Base-by-base conservation (phyloP, 495 filamentous ascomycete species). In the Lophiostoma macrostomum region DNA sequence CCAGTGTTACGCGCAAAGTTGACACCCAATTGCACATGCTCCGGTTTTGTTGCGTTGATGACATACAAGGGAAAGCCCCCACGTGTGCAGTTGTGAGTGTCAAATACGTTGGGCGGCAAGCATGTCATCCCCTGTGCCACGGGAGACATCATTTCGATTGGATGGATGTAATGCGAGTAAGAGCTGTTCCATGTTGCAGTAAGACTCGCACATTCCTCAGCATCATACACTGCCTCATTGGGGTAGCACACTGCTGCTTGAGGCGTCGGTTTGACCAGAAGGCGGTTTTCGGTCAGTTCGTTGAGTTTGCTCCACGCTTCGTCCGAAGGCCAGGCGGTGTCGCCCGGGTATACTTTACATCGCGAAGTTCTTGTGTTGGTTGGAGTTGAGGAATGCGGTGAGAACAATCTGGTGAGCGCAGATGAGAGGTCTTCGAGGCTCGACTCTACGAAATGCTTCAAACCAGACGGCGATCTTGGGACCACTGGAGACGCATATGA, bases 1-100 rank as follows among this genome's bases (percentile, higher is more conserved):
- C 78, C 76, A 18, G 69, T 70, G 14, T 84, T 77, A 34, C 79
- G 70, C 1, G 82, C 83, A 69, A 85, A 86, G 64, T 80, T 80
- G 23, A 87, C 75, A 0, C 79, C 78, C 7, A 76, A 68, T 53
- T 81, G 78, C 28, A 86, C 67, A 54, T 88, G 76, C 39, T 71
- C 71, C 11, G 76, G 76, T 6, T 64, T 77, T 27, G 68, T 76
- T 0, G 74, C 81, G 25, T 82, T 82, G 36, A 86, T 76, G 4
- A 79, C 76, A 47, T 84, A 84, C 30, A 67, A 71, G 5, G 77
- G 78, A 64, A 79, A 84, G 11, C 76, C 78, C 11, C 81, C 81
- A 35, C 78, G 65, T 0, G 74, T 77, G 64, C 82, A 84, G 32
- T 59, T 56, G 36, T 47, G 37, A n/a, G 24, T 29, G 44, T 47